Percentiles rank a stretch among this genome's conserved stretches.
These are phyloP conservation scores for Tylopilus sp. DNA, from an alignment of 768 basidiomycete species.

Conservation along the genomic window DNA sequence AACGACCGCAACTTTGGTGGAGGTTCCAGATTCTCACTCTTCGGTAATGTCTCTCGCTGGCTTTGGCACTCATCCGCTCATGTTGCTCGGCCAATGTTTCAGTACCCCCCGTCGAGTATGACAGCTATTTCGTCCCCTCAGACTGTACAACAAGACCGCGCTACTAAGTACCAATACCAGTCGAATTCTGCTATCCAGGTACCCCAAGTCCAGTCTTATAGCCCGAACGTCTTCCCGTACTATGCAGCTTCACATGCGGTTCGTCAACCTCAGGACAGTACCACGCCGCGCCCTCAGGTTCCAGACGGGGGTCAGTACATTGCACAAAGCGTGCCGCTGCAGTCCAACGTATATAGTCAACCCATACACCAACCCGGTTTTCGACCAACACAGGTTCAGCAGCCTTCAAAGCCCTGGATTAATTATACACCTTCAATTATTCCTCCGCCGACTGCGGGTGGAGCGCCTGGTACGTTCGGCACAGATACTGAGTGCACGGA, in stretches of 20 bases:
- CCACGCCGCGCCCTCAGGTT: background rate
- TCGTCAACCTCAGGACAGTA: background rate
- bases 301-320: constrained; percentile 11
- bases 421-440: constrained; percentile 4
- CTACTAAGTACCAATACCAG: background rate
- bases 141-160: constrained; percentile 3
- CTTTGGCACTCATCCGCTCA: constrained; percentile 3
- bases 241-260: background rate
- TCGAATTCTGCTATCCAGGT: background rate
- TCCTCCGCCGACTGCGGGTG: background rate
- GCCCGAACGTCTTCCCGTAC: background rate
- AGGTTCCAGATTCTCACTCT: constrained; percentile 23
- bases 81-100: background rate
- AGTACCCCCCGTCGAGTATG: constrained; percentile 9
- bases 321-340: constrained; percentile 9
- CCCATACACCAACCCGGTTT: background rate
- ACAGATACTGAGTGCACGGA: background rate
- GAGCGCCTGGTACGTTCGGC: constrained; percentile 11
- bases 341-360: background rate
- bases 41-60: constrained; percentile 10
- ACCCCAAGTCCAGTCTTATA: constrained; percentile 1
- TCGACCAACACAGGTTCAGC: constrained; percentile 9
- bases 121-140: background rate
- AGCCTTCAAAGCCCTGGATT: constrained; percentile 8
- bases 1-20: constrained; percentile 35